Evolutionary conservation across 257 asterid genomes (phyloP).

Genomic region (Nicotiana tomentosiformis): DNA sequence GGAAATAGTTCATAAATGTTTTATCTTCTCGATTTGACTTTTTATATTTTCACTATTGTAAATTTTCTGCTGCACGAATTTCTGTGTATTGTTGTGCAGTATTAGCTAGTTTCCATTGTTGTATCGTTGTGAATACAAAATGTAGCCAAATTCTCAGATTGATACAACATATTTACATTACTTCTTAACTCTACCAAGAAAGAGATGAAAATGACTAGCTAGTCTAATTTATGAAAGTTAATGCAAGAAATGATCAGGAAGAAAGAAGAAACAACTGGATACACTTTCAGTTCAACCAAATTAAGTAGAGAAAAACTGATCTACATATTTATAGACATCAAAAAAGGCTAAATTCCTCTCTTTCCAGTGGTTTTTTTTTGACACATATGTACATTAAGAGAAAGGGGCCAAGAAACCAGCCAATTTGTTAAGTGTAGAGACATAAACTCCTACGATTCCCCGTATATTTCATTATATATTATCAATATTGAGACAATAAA

Average conservation of each 20-base stretch:
- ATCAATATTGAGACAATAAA: constrained; percentile 35
- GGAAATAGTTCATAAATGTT: constrained; percentile 14
- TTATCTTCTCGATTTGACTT: not conserved
- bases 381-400: not conserved
- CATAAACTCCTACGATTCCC: not conserved
- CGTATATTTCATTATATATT: constrained; percentile 31
- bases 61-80: not conserved
- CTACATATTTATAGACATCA: not conserved
- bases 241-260: not conserved
- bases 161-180: not conserved
- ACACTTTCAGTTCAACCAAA: not conserved
- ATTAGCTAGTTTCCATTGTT: not conserved
- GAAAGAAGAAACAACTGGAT: not conserved
- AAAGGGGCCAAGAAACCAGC: not conserved
- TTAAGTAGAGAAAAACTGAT: not conserved
- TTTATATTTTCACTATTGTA: not conserved
- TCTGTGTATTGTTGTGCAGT: not conserved
- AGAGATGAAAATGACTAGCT: too few species aligned
- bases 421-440: not conserved
- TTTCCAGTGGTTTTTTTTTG: not conserved
- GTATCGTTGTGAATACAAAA: not conserved
- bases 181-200: too few species aligned
- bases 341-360: not conserved
- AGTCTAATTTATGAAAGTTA: too few species aligned
- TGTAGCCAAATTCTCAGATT: not conserved